phyloP scores from a whole-genome alignment of 2,329 filamentous ascomycete genomes.

The Juglanconis sp. region DNA sequence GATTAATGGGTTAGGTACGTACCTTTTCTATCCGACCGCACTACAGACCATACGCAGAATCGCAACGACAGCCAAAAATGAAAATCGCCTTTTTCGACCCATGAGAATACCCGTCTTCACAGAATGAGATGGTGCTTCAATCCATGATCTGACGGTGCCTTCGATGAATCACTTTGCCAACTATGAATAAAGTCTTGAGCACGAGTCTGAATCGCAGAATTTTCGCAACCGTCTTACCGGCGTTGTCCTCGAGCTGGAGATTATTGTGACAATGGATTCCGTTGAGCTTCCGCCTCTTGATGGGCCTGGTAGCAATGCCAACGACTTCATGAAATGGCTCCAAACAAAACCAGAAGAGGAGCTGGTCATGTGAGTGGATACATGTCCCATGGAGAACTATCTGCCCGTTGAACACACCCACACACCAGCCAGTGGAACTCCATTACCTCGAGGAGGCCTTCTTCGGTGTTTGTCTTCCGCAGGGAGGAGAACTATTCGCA shows the following conservation, averaged over 20 bases:
- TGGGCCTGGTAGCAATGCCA: slow-evolving; percentile 24
- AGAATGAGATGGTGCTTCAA: neutral
- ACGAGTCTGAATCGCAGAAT: slow-evolving; percentile 1
- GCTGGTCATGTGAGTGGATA: slow-evolving; percentile 8
- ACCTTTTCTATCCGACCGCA: neutral
- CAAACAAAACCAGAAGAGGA: slow-evolving; percentile 19
- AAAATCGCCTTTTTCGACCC: neutral
- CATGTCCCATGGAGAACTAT: neutral
- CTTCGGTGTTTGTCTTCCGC: neutral
- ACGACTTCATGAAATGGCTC: slow-evolving; percentile 25
- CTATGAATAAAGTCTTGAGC: neutral
- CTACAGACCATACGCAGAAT: neutral
- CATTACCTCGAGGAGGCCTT: neutral
- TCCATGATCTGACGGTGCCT: no score
- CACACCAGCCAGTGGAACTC: neutral
- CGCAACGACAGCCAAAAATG: neutral
- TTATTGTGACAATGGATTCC: slow-evolving; percentile 5
- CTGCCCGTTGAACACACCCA: neutral
- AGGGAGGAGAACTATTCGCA: neutral
- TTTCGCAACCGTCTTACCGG: neutral
- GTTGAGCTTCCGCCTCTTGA: slow-evolving; percentile 21
- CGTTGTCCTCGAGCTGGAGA: neutral
- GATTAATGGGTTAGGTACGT: neutral
- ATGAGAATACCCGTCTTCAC: neutral
- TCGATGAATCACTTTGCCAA: neutral